Conservation (phyloP, 345 rosid species). For the Hypericum androsaemum region DNA sequence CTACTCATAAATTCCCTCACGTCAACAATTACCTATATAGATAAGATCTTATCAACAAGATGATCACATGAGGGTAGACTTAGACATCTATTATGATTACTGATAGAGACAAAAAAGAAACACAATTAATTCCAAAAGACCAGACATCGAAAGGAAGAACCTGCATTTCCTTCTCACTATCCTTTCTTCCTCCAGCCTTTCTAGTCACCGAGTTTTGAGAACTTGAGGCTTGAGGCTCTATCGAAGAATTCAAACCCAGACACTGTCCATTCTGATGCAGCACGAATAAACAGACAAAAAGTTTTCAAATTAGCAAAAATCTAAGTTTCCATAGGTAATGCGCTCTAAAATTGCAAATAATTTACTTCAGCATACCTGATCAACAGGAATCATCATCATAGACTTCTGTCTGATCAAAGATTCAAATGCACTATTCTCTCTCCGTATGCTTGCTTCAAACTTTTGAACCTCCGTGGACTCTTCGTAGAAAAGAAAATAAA, state of each 20-base stretch:
- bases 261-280: slow-evolving; percentile 56
- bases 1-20: slow-evolving; percentile 99
- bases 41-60: background rate
- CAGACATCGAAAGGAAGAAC: slow-evolving; percentile 19
- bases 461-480: slow-evolving; percentile 85
- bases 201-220: slow-evolving; percentile 76
- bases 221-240: slow-evolving; percentile 52
- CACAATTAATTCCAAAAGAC: slow-evolving; percentile 8
- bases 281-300: slow-evolving; percentile 9
- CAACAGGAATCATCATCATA: slow-evolving; percentile 87
- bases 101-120: background rate
- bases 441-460: slow-evolving; percentile 89
- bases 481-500: slow-evolving; percentile 89
- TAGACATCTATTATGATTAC: background rate
- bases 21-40: slow-evolving; percentile 76
- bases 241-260: slow-evolving; percentile 41
- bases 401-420: slow-evolving; percentile 94
- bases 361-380: slow-evolving; percentile 48
- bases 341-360: background rate
- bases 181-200: slow-evolving; percentile 94
- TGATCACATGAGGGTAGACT: background rate
- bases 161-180: slow-evolving; percentile 81
- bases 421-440: slow-evolving; percentile 93
- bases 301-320: background rate
- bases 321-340: background rate